Base-by-base conservation (phyloP, 2,329 filamentous ascomycete genomes). In the Penicillium crustosum region DNA sequence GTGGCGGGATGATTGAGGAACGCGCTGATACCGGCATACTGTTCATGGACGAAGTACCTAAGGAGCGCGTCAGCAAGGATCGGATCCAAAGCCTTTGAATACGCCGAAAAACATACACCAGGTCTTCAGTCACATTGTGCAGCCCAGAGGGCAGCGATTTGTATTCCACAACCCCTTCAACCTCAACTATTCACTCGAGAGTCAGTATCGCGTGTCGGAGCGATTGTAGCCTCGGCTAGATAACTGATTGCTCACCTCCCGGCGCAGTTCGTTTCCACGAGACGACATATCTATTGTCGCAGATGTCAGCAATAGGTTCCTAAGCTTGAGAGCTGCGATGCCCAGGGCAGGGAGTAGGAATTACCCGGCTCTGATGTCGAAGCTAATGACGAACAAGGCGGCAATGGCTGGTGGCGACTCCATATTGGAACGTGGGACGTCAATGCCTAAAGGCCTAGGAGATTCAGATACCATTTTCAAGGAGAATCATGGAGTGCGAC, bases 131-230 rank as follows among this genome's bases (percentile, higher is more conserved):
- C 21, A 97, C 91, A 57, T 91, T 89, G 77, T 99, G 94, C 49
- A 97, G 77, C 25, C 94, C 94, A 0, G 93, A 97, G 2, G 94
- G 94, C 47, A 99, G 83, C 61, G 91, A 95, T 77, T 97, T 97
- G 83, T 92, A 99, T 77, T 99, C 94, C 69, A 97, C 91, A 25
- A 89, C 86, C 55, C 91, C 91, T 66, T 96, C 90, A 49, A 97
- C 83, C 47, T 81, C 75, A 41, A 85, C 81, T 83, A 57, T 58
- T 47, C 53, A 50, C 17, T 25, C 27, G 25, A 42, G 49, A 51
- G 61, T 68, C 49, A 72, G 65, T 50, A 55, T 58, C 49, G 57
- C 57, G 53, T 31, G 17, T 41, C 36, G 13, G 50, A 39, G 53
- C 5, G 21, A 47, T 8, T 39, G 38, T 38, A 48, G 39, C 39